These are phyloP conservation scores for Helotiales sp. DNA, from an alignment of 2,329 filamentous ascomycete genomes.

Conservation along the genomic window DNA sequence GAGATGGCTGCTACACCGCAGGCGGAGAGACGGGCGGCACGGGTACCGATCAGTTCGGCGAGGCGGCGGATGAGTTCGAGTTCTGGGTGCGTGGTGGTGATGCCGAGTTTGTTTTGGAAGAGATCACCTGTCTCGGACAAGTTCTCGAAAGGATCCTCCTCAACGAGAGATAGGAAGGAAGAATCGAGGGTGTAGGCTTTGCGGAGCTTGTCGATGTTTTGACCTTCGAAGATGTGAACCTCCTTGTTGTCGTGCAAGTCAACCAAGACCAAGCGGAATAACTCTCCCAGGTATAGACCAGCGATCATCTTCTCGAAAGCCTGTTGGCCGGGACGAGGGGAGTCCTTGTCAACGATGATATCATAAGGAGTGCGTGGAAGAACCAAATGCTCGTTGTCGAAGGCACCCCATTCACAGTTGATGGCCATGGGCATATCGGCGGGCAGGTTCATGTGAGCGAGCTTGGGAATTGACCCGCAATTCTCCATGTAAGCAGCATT, in stretches of 20 bases:
- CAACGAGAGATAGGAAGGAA: slow-evolving; percentile 89
- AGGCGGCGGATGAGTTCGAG: slow-evolving; percentile 86
- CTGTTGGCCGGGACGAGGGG: slow-evolving; percentile 89
- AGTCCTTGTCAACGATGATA: slow-evolving; percentile 83
- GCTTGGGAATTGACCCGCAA: slow-evolving; percentile 86
- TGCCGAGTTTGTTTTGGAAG: slow-evolving; percentile 73
- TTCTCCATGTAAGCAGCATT: slow-evolving; percentile 99
- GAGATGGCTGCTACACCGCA: slow-evolving; percentile 96
- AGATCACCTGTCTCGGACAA: slow-evolving; percentile 83
- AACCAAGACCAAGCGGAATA: slow-evolving; percentile 84
- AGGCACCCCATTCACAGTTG: slow-evolving; percentile 97
- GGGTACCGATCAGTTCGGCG: slow-evolving; percentile 91
- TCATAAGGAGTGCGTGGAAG: slow-evolving; percentile 86
- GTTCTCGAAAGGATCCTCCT: slow-evolving; percentile 96
- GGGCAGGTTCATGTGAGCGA: slow-evolving; percentile 86
- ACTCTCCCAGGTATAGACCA: slow-evolving; percentile 89
- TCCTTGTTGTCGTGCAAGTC: slow-evolving; percentile 81
- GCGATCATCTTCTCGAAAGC: slow-evolving; percentile 98
- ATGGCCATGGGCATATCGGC: slow-evolving; percentile 86
- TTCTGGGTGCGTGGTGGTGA: slow-evolving; percentile 73
- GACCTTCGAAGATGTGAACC: slow-evolving; percentile 75
- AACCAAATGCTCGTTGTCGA: slow-evolving; percentile 90
- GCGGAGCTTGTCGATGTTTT: slow-evolving; percentile 77
- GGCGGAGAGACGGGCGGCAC: slow-evolving; percentile 86
- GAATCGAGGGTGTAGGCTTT: slow-evolving; percentile 90